Base-by-base conservation (phyloP, 169 alveolate genomes). In the Toxoplasma gondii region DNA sequence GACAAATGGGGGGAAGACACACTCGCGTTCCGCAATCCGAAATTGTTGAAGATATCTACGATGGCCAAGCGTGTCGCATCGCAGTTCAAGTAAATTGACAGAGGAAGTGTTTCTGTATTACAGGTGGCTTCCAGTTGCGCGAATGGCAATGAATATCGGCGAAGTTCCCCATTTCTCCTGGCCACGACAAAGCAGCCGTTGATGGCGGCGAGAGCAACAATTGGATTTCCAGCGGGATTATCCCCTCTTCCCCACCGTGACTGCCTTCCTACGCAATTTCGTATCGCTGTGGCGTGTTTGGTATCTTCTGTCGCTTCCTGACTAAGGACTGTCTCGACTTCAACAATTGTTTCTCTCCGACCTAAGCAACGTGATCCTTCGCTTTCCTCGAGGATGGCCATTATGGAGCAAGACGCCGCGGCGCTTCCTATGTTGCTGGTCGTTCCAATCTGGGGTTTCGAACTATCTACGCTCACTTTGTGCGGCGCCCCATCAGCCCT, bases 141-240 rank as follows among this genome's bases (percentile, higher is more conserved):
- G 69, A 10, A 38, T 10, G 90, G 67, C 38, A 82, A 82, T 24
- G 90, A 82, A 27, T 82, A 82, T 67, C 90, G 58, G 36, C 90
- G 90, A 24, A 82, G 54, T 49, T 82, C 90, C 36, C 90, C 90
- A 67, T n/a, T 41, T 45, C 41, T 36, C 69, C 54, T 16, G 41
- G 90, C 90, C 12, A 82, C 90, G 41, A 82, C 36, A 36, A 82
- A 45, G 67, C 90, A 82, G 67, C 39, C 19, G 38, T 17, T 49
- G 39, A 16, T 24, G 31, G 84, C 84, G 27, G 84, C 45, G 41
- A 74, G 84, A 12, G 84, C 84, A 0, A 74, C 84, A 17, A 74
- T 34, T 24, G 84, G 84, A 44, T 74, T 74, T 27, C 49, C 45
- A 34, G n/a, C 81, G 10, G 16, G 81, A 31, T 27, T n/a, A 12